phyloP scores from a whole-genome alignment of 2,329 filamentous ascomycete genomes.

The Blastomyces gilchristii region DNA sequence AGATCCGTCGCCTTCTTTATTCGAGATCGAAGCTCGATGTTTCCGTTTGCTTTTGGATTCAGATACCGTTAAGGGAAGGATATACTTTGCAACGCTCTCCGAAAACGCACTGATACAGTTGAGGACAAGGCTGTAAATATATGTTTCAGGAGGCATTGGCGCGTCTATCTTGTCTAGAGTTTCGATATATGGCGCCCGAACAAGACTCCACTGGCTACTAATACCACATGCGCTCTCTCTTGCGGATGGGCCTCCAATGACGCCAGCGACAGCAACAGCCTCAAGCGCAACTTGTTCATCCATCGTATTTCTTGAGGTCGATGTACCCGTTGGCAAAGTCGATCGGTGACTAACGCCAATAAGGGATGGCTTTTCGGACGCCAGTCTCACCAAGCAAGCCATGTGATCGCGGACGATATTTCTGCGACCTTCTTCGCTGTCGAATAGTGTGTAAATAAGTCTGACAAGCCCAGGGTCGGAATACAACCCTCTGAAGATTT shows the following conservation, averaged over 20 bases:
- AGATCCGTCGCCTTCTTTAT: slow-evolving; percentile 30
- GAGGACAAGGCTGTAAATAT: slow-evolving; percentile 80
- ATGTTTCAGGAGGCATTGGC: slow-evolving; percentile 76
- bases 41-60: slow-evolving; percentile 49
- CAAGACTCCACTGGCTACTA: slow-evolving; percentile 80
- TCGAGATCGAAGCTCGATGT: slow-evolving; percentile 25
- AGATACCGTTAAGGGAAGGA: slow-evolving; percentile 80
- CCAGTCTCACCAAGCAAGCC: slow-evolving; percentile 80
- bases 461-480: slow-evolving; percentile 67
- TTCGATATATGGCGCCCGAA: slow-evolving; percentile 81
- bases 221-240: slow-evolving; percentile 62
- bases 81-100: slow-evolving; percentile 85
- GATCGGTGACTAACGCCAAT: slow-evolving; percentile 88
- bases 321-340: slow-evolving; percentile 59
- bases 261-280: slow-evolving; percentile 74
- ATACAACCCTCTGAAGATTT: slow-evolving; percentile 79
- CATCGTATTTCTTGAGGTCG: slow-evolving; percentile 46
- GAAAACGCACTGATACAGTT: slow-evolving; percentile 84
- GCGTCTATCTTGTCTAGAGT: slow-evolving; percentile 87
- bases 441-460: slow-evolving; percentile 70
- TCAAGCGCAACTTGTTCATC: slow-evolving; percentile 83
- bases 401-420: slow-evolving; percentile 72
- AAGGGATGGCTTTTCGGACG: slow-evolving; percentile 77
- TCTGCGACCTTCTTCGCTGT: slow-evolving; percentile 60
- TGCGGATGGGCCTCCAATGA: slow-evolving; percentile 64